phyloP scores from a whole-genome alignment of 148 eudicot genomes.

The Simmondsia chinensis region DNA sequence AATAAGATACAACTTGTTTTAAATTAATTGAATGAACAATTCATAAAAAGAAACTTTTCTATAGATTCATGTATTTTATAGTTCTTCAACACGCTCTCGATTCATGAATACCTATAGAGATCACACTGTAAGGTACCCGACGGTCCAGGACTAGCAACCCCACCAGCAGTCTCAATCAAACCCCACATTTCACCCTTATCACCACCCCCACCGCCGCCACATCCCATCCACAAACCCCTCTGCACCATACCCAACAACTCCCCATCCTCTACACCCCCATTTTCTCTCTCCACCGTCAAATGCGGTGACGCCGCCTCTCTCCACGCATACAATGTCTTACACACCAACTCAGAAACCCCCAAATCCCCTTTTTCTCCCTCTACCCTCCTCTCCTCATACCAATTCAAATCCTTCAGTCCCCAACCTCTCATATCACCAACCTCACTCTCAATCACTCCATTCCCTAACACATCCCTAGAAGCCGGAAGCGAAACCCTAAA shows the following conservation, averaged over 20 bases:
- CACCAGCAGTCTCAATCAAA: slow-evolving; percentile 93
- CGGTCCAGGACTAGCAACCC: slow-evolving; percentile 92
- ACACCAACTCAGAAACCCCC: slow-evolving; percentile 21
- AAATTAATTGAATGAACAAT: too few species aligned
- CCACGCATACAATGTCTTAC: slow-evolving; percentile 79
- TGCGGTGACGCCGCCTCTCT: slow-evolving; percentile 85
- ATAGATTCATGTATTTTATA: too few species aligned
- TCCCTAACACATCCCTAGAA: slow-evolving; percentile 7
- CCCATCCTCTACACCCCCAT: slow-evolving; percentile 39
- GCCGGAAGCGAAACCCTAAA: slow-evolving; percentile 32
- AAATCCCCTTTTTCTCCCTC: slow-evolving; percentile 20
- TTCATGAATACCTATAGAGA: slow-evolving; percentile 72
- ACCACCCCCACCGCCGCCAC: slow-evolving; percentile 4
- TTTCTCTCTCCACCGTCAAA: slow-evolving; percentile 71
- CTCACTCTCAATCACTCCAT: slow-evolving; percentile 3
- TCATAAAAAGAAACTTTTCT: too few species aligned
- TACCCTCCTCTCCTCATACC: slow-evolving; percentile 47
- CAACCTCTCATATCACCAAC: slow-evolving; percentile 1
- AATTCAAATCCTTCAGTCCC: slow-evolving; percentile 27
- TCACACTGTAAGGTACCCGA: slow-evolving; percentile 91
- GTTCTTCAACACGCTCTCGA: too few species aligned
- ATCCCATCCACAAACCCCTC: slow-evolving; percentile 32
- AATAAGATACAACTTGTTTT: too few species aligned
- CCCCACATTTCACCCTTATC: slow-evolving; percentile 25
- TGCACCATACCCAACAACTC: slow-evolving; percentile 43